Evolutionary conservation across 768 basidiomycete genomes (phyloP).

Genomic region (Trametes villosa): DNA sequence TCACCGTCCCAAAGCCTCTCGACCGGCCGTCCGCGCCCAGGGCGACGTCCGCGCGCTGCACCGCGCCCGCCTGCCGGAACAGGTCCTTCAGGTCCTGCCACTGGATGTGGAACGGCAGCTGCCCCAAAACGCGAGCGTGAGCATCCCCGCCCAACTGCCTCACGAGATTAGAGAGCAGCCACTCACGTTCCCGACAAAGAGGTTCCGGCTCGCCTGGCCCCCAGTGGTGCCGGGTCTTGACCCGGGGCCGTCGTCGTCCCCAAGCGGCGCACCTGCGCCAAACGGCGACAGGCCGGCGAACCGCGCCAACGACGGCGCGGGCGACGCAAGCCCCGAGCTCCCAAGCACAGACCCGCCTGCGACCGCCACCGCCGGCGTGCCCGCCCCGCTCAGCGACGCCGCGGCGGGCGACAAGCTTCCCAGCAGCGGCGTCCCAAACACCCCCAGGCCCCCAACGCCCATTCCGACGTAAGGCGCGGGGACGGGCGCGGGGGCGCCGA

Average conservation of each 20-base stretch:
- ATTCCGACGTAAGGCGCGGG: neutral
- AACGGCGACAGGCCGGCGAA: constrained; percentile 16
- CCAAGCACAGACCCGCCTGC: neutral
- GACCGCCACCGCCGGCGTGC: constrained; percentile 3
- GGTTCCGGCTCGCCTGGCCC: constrained; percentile 48
- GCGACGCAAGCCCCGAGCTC: constrained; percentile 14
- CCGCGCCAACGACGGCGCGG: constrained; percentile 14
- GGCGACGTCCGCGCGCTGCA: constrained; percentile 89
- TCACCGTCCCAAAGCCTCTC: constrained; percentile 91
- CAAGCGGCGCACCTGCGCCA: constrained; percentile 1
- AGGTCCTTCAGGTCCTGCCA: constrained; percentile 99
- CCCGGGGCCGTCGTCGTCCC: constrained; percentile 2
- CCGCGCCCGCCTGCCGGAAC: constrained; percentile 88
- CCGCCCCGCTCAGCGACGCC: constrained; percentile 8
- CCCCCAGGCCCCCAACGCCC: neutral
- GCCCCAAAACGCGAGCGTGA: neutral
- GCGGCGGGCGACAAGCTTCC: constrained; percentile 6
- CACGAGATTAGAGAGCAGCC: neutral
- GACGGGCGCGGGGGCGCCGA: constrained; percentile 24
- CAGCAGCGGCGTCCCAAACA: constrained; percentile 16
- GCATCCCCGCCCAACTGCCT: neutral
- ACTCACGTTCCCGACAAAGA: constrained; percentile 91
- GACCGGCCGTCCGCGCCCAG: constrained; percentile 84
- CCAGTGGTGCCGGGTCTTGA: constrained; percentile 13
- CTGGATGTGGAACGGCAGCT: constrained; percentile 93